These are phyloP conservation scores for Pueraria montana DNA, from an alignment of 306 rosid genomes.

Conservation along the genomic window DNA sequence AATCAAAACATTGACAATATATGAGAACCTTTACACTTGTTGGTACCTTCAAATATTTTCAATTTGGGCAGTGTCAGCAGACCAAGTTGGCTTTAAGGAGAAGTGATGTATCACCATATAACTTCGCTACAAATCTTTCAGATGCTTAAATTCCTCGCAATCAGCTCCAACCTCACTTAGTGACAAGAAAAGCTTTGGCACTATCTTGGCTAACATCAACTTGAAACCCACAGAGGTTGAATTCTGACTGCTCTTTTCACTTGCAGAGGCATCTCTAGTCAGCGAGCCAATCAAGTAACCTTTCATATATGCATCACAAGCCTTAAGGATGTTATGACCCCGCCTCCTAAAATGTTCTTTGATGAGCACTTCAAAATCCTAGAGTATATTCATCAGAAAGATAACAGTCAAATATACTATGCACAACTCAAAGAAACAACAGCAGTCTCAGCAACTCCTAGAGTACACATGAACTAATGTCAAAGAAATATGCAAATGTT, in stretches of 20 bases:
- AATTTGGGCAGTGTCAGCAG: conserved; percentile 49
- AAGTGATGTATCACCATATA: conserved; percentile 36
- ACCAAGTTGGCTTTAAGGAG: conserved; percentile 46
- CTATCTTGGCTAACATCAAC: conserved; percentile 90
- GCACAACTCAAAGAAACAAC: conserved; percentile 37
- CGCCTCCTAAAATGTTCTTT: conserved; percentile 88
- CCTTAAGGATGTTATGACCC: conserved; percentile 92
- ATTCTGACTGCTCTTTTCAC: conserved; percentile 67
- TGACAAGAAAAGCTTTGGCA: conserved; percentile 81
- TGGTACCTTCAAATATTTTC: conserved; percentile 37
- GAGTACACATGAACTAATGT: conserved; percentile 3
- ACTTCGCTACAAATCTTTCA: conserved; percentile 66
- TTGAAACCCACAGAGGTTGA: conserved; percentile 96
- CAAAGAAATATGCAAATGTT: conserved; percentile 1
- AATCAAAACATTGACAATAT: conserved; percentile 36
- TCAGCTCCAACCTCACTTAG: conserved; percentile 80
- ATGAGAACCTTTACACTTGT: conserved; percentile 49
- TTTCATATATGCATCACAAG: conserved; percentile 94
- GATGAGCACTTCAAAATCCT: conserved; percentile 90
- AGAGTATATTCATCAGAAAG: conserved; percentile 43
- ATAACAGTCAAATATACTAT: conserved; percentile 43
- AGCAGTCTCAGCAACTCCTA: neutral
- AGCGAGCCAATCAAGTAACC: conserved; percentile 89
- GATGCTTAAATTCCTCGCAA: conserved; percentile 85
- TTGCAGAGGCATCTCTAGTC: conserved; percentile 70